Evolutionary conservation across 306 rosid species (phyloP), one percentile per base, ranked within the genome.

Genomic region (Styphnolobium japonicum): DNA sequence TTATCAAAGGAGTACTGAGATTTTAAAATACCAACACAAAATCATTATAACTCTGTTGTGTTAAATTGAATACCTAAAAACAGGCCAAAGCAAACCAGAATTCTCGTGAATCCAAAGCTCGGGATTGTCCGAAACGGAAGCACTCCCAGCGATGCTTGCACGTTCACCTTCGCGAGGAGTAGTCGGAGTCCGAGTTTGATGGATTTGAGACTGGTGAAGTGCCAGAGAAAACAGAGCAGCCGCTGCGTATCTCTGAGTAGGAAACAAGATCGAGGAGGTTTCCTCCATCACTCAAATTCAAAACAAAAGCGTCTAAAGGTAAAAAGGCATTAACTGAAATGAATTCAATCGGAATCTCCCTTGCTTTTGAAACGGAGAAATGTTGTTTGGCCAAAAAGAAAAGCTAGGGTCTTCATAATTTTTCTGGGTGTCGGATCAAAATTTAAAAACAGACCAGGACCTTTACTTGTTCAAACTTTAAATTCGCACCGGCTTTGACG

Each of bases 191-290:
- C 21, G 82, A 53, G 75, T 34, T 66, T 76, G 91, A 60, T 77
- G 84, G 66, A 82, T 43, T 73, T 88, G 95, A 37, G 91, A 83
- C 36, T 62, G 87, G 86, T 88, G 83, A 76, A 90, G 80, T 25
- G 92, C 91, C 49, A 85, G 25, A 15, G 88, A 81, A 22, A 90
- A 88, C 68, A 86, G 33, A 69, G 77, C 89, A 33, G 86, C 91
- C 6, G 90, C 79, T 22, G 91, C 89, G 64, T 87, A 75, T 49
- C 69, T 84, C 27, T 85, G 87, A n/a, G 87, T 46, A 25, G 80
- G 81, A 31, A 40, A 73, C 64, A 90, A 80, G 16, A 81, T 65
- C 34, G 87, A 62, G 5, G 81, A 27, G 18, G 64, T 25, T 58
- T 85, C 90, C 74, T 87, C 90, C 89, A 87, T 87, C 4, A 8